Evolutionary conservation across 345 rosid species (phyloP).

Genomic region (Pelargonium nanum): DNA sequence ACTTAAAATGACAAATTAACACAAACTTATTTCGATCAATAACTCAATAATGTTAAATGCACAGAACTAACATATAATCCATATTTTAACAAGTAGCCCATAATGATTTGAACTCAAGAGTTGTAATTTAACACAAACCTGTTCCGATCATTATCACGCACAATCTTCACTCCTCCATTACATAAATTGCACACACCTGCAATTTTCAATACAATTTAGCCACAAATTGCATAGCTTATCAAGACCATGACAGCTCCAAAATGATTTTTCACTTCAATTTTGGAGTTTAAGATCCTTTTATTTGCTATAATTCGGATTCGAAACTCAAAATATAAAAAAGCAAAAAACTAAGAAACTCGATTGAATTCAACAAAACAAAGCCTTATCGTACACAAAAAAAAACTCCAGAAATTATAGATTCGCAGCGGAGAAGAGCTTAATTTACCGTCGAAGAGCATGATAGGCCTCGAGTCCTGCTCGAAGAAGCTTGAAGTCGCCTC

Average conservation of each 20-base stretch:
- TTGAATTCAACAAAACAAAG: no score
- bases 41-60: neutral
- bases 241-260: no score
- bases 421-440: neutral
- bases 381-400: no score
- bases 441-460: slow-evolving; percentile 82
- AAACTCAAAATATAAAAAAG: no score
- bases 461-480: slow-evolving; percentile 62
- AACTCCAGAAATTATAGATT: neutral
- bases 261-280: no score
- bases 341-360: no score
- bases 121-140: slow-evolving; percentile 26
- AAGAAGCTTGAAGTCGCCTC: slow-evolving; percentile 60
- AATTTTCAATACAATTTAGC: neutral
- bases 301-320: no score
- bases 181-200: slow-evolving; percentile 82
- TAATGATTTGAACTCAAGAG: neutral
- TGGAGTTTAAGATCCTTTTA: no score
- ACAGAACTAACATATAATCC: neutral
- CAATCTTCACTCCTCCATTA: slow-evolving; percentile 82
- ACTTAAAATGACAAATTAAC: no score
- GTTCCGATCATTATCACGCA: slow-evolving; percentile 54
- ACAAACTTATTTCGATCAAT: no score
- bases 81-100: neutral
- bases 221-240: neutral